Evolutionary conservation across 768 basidiomycete genomes (phyloP), one percentile per base, ranked within the genome.

Genomic region (Guyanaporus albipodus): DNA sequence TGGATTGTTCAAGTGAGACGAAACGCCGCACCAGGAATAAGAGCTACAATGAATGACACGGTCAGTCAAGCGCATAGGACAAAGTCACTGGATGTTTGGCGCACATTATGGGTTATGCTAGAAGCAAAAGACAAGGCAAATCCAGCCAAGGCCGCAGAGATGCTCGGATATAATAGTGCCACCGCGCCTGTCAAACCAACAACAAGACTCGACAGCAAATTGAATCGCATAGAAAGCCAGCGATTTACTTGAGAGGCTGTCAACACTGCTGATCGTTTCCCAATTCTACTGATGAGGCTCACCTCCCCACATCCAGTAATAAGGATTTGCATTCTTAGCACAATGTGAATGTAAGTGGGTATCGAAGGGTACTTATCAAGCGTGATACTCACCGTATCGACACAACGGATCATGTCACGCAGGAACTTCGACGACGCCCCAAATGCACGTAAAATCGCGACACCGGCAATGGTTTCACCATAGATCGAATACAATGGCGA

Each of bases 241-340:
- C 91, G 83, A 62, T 92, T 93, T 15, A 93, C 89, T 88, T 51
- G 4, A 41, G 22, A 50, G 50, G 22, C 33, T 5, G 33, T 52
- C 46, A 56, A 41, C 18, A 41, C 40, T 42, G 31, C 52, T 32
- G 21, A 12, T 18, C 18, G 2, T 37, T 33, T 14, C 41, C 32
- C 18, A 10, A 38, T 18, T 21, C 10, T 23, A 26, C 18, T 10
- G 18, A 17, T 29, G n/a, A n/a, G n/a, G 57, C 71, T 43, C 61
- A 87, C 83, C 82, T 70, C 82, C 87, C 89, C 87, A 92, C 78
- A 87, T 85, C 92, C 92, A 94, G 59, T 87, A 91, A 62, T 82
- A 87, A 4, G 88, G 88, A 59, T 80, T 88, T 14, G 80, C 55
- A 46, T 79, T 80, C 76, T 78, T 37, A 3, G 27, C 15, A 17